Conservation (phyloP, 306 rosid species). For the Hylodesmum podocarpum region DNA sequence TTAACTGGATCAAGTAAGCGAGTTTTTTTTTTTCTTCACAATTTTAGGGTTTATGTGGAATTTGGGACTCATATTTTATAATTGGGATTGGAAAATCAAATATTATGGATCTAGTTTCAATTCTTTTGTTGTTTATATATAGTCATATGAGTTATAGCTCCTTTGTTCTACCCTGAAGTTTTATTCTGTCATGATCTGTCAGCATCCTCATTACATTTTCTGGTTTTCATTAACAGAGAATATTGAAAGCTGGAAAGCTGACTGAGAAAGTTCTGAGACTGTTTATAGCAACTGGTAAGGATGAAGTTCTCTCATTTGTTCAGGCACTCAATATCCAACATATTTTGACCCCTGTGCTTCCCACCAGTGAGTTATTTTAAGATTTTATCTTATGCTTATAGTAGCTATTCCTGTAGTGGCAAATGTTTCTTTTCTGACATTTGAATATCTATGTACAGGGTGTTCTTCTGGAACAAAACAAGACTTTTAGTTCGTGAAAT, state of each 20-base stretch:
- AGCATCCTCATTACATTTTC: conserved; percentile 5
- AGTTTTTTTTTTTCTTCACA: neutral
- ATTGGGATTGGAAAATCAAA: neutral
- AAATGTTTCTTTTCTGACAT: conserved; percentile 31
- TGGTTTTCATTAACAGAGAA: conserved; percentile 58
- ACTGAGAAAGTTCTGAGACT: conserved; percentile 84
- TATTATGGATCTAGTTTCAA: conserved; percentile 16
- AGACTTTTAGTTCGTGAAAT: conserved; percentile 21
- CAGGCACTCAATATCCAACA: conserved; percentile 76
- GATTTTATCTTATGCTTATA: neutral
- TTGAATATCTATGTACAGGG: conserved; percentile 50
- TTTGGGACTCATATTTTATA: neutral
- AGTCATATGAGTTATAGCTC: neutral
- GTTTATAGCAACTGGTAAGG: conserved; percentile 80
- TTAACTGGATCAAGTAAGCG: neutral
- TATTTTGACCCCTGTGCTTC: conserved; percentile 74
- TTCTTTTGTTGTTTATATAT: neutral
- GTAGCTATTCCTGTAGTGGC: conserved; percentile 4
- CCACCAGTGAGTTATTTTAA: conserved; percentile 75
- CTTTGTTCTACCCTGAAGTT: neutral
- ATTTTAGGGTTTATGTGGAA: neutral
- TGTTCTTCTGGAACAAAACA: conserved; percentile 67
- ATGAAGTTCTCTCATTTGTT: conserved; percentile 79
- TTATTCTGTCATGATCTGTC: conserved; percentile 5
- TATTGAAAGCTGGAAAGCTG: conserved; percentile 83